Conservation (phyloP, 129 eudicot genomes). For the Ambrosia artemisiifolia region DNA sequence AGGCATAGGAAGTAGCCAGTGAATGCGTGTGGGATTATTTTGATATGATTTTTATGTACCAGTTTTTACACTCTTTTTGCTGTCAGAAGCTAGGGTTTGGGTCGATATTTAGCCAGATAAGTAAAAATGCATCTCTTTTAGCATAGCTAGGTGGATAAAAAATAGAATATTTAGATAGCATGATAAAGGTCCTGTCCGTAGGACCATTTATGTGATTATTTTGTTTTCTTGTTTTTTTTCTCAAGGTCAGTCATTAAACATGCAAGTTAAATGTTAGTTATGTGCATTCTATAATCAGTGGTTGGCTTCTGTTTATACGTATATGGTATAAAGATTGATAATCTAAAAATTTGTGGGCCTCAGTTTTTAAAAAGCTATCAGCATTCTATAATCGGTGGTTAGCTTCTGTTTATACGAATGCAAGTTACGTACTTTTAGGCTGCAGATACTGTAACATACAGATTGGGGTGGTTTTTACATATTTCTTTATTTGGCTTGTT, state of each 20-base stretch:
- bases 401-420: too few species aligned
- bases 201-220: not conserved
- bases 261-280: not conserved
- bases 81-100: not conserved
- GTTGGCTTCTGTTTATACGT: not conserved
- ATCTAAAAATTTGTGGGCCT: not conserved
- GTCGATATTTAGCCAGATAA: not conserved
- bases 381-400: not conserved
- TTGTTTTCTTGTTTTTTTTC: not conserved
- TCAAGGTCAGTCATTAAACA: not conserved
- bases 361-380: not conserved
- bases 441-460: not conserved
- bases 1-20: conserved; percentile 17
- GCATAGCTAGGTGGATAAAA: not conserved
- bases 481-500: not conserved
- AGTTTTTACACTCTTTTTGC: not conserved
- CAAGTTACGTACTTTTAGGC: not conserved
- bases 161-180: not conserved
- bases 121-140: not conserved
- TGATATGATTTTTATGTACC: not conserved
- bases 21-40: conserved; percentile 7
- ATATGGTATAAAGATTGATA: not conserved
- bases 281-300: not conserved
- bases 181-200: not conserved
- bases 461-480: not conserved